A percentile compares a stretch with the other conserved stretches of the same genome.
These are phyloP conservation scores for Mycena kentingensis DNA, from an alignment of 768 basidiomycete species.

Conservation along the genomic window DNA sequence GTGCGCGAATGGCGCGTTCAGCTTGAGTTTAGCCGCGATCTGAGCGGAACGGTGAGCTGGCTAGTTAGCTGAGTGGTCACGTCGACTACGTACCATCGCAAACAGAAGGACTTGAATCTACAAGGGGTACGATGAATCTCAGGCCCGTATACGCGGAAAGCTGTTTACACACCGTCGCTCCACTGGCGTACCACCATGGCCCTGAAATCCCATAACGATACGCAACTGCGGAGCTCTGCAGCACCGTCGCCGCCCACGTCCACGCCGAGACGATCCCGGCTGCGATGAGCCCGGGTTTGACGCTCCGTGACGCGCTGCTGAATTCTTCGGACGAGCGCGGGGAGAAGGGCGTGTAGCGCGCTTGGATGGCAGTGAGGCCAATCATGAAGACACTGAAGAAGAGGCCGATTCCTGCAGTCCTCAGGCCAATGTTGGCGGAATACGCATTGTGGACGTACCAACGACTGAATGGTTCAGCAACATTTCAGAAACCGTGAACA, in stretches of 20 bases:
- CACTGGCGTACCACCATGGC: constrained; percentile 84
- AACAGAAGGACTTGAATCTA: constrained; percentile 87
- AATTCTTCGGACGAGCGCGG: constrained; percentile 83
- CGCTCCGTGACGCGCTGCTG: constrained; percentile 75
- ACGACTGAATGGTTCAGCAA: constrained; percentile 41
- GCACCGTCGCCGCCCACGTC: constrained; percentile 86
- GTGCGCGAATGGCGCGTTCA: constrained; percentile 85
- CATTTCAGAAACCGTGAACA: not conserved
- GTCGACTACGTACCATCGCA: constrained; percentile 54
- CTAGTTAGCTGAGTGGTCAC: not conserved
- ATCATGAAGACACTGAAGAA: constrained; percentile 88
- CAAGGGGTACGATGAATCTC: not conserved
- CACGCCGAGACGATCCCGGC: constrained; percentile 92
- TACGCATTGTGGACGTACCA: constrained; percentile 42
- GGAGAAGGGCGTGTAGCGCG: constrained; percentile 81
- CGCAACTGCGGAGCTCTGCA: constrained; percentile 81
- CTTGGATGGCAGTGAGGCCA: constrained; percentile 74
- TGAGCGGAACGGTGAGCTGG: constrained; percentile 33
- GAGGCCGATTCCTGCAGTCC: constrained; percentile 85
- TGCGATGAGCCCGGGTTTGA: constrained; percentile 91
- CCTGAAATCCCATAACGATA: constrained; percentile 71
- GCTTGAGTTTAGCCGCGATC: constrained; percentile 89
- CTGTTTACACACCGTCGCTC: constrained; percentile 1
- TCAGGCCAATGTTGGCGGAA: too few species aligned
- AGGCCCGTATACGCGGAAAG: not conserved